Conservation (phyloP, 225 moss, liverwort and hornwort species). For the Polytrichum formosum region DNA sequence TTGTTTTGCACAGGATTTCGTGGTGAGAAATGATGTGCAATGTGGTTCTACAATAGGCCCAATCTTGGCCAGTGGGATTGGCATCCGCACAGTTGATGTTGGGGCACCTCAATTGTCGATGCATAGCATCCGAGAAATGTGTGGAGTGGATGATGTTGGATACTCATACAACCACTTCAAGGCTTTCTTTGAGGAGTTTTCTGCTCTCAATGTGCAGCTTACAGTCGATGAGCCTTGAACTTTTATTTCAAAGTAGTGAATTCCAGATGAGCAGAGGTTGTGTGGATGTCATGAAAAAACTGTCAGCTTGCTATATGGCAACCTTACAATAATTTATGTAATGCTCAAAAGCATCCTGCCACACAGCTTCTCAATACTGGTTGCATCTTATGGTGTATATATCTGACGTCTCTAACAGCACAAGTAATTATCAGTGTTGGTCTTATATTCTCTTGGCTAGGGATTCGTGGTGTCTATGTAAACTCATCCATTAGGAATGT, state of each 20-base stretch:
- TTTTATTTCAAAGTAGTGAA: background rate
- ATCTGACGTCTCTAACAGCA: no score
- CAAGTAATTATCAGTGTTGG: no score
- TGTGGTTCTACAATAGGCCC: constrained; percentile 99
- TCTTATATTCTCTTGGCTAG: no score
- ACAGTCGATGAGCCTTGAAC: constrained; percentile 46
- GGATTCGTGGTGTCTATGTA: no score
- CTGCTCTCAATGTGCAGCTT: constrained; percentile 61
- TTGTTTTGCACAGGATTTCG: constrained; percentile 61
- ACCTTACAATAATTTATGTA: no score
- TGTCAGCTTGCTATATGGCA: no score
- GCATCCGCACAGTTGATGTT: constrained; percentile 92
- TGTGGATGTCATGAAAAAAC: no score
- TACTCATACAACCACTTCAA: constrained; percentile 78
- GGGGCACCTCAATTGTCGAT: constrained; percentile 94
- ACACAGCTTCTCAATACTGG: no score
- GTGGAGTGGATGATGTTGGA: constrained; percentile 89
- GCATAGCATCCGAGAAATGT: constrained; percentile 98
- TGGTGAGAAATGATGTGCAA: constrained; percentile 86
- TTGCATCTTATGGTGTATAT: no score
- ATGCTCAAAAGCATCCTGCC: no score
- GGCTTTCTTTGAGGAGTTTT: constrained; percentile 85
- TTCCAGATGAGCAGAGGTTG: no score
- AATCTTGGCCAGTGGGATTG: constrained; percentile 86
- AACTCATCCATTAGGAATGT: no score